phyloP scores from a whole-genome alignment of 257 asterid genomes.

The Sherardia arvensis region DNA sequence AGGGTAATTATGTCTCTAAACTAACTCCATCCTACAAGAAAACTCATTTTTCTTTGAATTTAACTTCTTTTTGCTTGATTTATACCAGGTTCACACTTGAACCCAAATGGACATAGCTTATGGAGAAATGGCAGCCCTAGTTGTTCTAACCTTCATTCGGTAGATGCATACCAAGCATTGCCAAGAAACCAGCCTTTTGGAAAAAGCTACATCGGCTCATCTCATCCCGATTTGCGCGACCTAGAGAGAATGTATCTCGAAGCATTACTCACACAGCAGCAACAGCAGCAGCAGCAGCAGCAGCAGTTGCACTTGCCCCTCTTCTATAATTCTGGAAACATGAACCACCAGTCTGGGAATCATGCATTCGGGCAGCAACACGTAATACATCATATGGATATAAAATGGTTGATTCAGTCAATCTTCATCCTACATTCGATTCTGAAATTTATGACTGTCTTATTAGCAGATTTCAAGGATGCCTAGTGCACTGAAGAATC shows the following conservation, averaged over 20 bases:
- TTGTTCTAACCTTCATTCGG: slow-evolving; percentile 26
- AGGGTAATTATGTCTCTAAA: slow-evolving; percentile 13
- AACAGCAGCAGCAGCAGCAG: slow-evolving; percentile 25
- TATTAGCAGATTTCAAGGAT: slow-evolving; percentile 29
- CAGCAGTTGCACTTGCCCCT: slow-evolving; percentile 40
- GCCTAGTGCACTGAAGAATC: slow-evolving; percentile 23
- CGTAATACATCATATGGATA: slow-evolving; percentile 30
- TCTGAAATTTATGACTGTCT: slow-evolving; percentile 30
- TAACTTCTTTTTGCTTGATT: neutral
- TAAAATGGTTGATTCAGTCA: slow-evolving; percentile 10
- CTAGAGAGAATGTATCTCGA: slow-evolving; percentile 64
- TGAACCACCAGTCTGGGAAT: slow-evolving; percentile 31
- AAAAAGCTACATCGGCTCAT: slow-evolving; percentile 24
- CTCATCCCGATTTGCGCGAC: slow-evolving; percentile 43
- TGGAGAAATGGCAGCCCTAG: slow-evolving; percentile 37
- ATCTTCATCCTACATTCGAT: slow-evolving; percentile 19
- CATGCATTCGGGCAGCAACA: slow-evolving; percentile 23
- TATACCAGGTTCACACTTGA: slow-evolving; percentile 39
- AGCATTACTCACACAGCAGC: slow-evolving; percentile 40
- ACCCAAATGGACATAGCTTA: slow-evolving; percentile 31
- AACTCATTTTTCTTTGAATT: neutral
- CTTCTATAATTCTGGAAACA: slow-evolving; percentile 23
- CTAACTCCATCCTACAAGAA: no score
- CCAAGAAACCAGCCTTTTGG: slow-evolving; percentile 34
- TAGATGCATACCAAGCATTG: slow-evolving; percentile 32